Evolutionary conservation across 345 rosid species (phyloP).

Genomic region (Acer yangbiense): DNA sequence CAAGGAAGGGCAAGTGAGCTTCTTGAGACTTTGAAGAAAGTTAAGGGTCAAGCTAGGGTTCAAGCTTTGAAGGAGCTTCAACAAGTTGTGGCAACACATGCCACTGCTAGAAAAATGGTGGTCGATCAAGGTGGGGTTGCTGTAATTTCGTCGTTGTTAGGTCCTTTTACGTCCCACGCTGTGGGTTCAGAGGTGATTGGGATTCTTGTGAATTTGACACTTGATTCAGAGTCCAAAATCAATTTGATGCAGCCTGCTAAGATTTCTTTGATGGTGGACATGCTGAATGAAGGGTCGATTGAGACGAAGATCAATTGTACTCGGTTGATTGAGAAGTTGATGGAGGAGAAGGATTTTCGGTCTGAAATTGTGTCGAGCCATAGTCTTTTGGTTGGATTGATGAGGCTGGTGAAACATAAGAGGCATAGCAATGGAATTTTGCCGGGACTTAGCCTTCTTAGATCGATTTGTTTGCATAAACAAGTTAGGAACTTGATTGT

Average conservation of each 20-base stretch:
- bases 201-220: slow-evolving; percentile 64
- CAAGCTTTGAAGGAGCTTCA: slow-evolving; percentile 62
- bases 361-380: slow-evolving; percentile 56
- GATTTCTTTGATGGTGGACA: slow-evolving; percentile 62
- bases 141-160: slow-evolving; percentile 49
- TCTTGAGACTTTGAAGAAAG: slow-evolving; percentile 54
- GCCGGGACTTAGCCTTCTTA: slow-evolving; percentile 54
- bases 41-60: slow-evolving; percentile 70
- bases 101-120: slow-evolving; percentile 51
- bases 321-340: slow-evolving; percentile 48
- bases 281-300: slow-evolving; percentile 65
- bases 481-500: slow-evolving; percentile 48
- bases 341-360: slow-evolving; percentile 54
- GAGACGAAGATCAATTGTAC: slow-evolving; percentile 70
- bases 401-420: slow-evolving; percentile 66
- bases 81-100: slow-evolving; percentile 52
- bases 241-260: slow-evolving; percentile 71
- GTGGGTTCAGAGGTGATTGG: slow-evolving; percentile 72
- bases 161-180: slow-evolving; percentile 71
- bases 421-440: slow-evolving; percentile 48
- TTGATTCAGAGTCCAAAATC: slow-evolving; percentile 51
- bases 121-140: slow-evolving; percentile 60
- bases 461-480: slow-evolving; percentile 46
- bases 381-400: slow-evolving; percentile 59
- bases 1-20: slow-evolving; percentile 66